Evolutionary conservation across 192 early-diverging fungal species (phyloP).

Genomic region (Coemansia sp.): DNA sequence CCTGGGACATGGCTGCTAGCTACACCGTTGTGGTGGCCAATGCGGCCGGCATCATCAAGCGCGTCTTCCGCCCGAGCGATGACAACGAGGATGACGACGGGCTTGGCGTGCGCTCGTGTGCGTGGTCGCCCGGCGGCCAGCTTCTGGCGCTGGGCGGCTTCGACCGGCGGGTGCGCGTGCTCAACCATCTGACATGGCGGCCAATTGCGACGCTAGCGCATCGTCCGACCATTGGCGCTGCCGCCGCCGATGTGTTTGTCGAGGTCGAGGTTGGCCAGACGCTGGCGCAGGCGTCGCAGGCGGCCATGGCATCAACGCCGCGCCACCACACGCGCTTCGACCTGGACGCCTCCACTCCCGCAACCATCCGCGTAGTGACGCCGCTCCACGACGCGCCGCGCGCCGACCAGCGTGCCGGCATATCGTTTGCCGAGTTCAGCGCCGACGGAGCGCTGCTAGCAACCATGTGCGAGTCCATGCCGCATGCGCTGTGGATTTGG

Average conservation of each 20-base stretch:
- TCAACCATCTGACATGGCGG: conserved; percentile 52
- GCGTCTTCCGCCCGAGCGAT: conserved; percentile 6
- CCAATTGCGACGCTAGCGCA: conserved; percentile 31
- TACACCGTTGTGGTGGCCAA: conserved; percentile 26
- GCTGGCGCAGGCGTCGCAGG: conserved; percentile 20
- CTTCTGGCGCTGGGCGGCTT: conserved; percentile 42
- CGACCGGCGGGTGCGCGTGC: conserved; percentile 33
- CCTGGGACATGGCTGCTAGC: conserved; percentile 35
- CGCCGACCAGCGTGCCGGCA: conserved; percentile 5
- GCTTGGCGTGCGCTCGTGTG: conserved; percentile 28
- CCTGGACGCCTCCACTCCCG: conserved; percentile 15
- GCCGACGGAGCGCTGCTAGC: conserved; percentile 41
- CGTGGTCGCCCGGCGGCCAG: conserved; percentile 45
- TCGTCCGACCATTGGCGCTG: conserved; percentile 4
- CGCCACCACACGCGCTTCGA: conserved; percentile 34
- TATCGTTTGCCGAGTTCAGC: conserved; percentile 23
- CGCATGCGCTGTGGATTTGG: conserved; percentile 48
- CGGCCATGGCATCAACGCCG: conserved; percentile 6
- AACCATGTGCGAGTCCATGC: conserved; percentile 30
- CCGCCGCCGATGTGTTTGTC: conserved; percentile 34
- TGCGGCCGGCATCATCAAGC: conserved; percentile 39
- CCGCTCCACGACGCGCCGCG: conserved; percentile 25
- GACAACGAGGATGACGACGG: conserved; percentile 12
- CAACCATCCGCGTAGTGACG: conserved; percentile 12
- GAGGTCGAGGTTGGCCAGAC: conserved; percentile 33